phyloP scores from a whole-genome alignment of 2,329 filamentous ascomycete species.

The Tolypocladium pustulatum region DNA sequence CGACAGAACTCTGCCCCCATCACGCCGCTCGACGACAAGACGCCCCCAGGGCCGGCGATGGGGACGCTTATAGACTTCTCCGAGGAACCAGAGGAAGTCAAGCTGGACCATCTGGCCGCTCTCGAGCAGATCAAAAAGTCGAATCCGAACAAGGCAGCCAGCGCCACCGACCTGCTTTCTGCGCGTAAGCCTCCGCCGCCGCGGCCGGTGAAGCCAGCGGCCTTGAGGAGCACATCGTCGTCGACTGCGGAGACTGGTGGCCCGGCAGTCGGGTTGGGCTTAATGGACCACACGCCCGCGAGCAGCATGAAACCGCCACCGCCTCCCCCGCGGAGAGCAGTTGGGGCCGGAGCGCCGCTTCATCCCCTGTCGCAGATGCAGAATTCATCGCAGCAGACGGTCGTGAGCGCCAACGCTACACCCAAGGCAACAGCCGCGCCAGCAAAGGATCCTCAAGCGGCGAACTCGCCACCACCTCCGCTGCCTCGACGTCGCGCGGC shows the following conservation, averaged over 20 bases:
- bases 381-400: slow-evolving; percentile 24
- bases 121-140: slow-evolving; percentile 17
- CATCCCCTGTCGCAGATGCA: slow-evolving; percentile 31
- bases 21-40: slow-evolving; percentile 10
- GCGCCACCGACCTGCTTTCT: slow-evolving; percentile 17
- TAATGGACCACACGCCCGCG: background rate
- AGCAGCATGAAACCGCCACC: slow-evolving; percentile 15
- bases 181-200: slow-evolving; percentile 35
- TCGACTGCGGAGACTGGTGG: slow-evolving; percentile 8
- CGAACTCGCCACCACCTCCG: slow-evolving; percentile 26
- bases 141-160: slow-evolving; percentile 10
- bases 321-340: slow-evolving; percentile 24
- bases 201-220: slow-evolving; percentile 46
- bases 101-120: slow-evolving; percentile 21
- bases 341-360: slow-evolving; percentile 11
- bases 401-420: slow-evolving; percentile 9
- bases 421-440: slow-evolving; percentile 1
- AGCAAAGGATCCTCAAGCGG: background rate
- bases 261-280: background rate
- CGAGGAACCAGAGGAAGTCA: slow-evolving; percentile 34
- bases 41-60: slow-evolving; percentile 30
- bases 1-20: slow-evolving; percentile 16
- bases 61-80: slow-evolving; percentile 52
- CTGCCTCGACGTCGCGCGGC: slow-evolving; percentile 36
- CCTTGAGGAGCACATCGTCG: slow-evolving; percentile 36